These are phyloP conservation scores for Voacanga thouarsii DNA, from an alignment of 257 asterid species.

Conservation along the genomic window DNA sequence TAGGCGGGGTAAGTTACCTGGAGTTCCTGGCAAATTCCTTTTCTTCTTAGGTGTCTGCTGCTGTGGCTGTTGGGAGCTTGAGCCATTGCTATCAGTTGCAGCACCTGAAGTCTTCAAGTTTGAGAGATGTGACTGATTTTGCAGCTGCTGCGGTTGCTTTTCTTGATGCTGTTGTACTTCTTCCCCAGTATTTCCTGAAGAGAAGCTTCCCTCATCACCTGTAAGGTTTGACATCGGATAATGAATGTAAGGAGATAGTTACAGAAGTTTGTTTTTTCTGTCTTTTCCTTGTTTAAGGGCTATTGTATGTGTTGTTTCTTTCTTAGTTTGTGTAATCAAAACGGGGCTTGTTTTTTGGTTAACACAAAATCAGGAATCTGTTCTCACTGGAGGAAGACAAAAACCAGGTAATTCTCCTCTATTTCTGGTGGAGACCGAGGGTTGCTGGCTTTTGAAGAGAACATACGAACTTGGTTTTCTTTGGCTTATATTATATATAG, in stretches of 20 bases:
- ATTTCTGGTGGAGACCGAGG: conserved; percentile 26
- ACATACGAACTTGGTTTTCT: conserved; percentile 33
- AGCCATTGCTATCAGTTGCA: conserved; percentile 28
- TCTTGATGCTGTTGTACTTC: conserved; percentile 27
- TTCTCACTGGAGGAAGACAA: conserved; percentile 30
- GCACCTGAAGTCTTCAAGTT: conserved; percentile 2
- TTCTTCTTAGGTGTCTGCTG: conserved; percentile 36
- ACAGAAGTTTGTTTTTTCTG: conserved; percentile 1
- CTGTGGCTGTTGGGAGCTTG: conserved; percentile 28
- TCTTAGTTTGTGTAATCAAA: conserved; percentile 1
- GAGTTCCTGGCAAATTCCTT: conserved; percentile 46
- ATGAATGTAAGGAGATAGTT: background rate
- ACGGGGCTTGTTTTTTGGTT: conserved; percentile 15
- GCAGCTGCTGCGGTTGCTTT: conserved; percentile 12
- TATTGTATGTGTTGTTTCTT: background rate
- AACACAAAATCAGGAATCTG: conserved; percentile 24
- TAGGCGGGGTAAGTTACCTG: conserved; percentile 24
- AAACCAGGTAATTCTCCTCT: conserved; percentile 42
- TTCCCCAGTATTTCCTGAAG: conserved; percentile 42
- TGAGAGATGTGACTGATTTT: conserved; percentile 6
- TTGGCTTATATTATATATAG: conserved; percentile 68
- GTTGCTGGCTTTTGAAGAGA: conserved; percentile 19
- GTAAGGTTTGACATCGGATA: conserved; percentile 38
- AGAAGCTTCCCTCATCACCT: conserved; percentile 50
- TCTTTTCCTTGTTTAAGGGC: conserved; percentile 2